Percentiles rank a stretch among this genome's conserved stretches.
Conservation (phyloP, 2,329 filamentous ascomycete genomes). For the Ilyonectria sp. region DNA sequence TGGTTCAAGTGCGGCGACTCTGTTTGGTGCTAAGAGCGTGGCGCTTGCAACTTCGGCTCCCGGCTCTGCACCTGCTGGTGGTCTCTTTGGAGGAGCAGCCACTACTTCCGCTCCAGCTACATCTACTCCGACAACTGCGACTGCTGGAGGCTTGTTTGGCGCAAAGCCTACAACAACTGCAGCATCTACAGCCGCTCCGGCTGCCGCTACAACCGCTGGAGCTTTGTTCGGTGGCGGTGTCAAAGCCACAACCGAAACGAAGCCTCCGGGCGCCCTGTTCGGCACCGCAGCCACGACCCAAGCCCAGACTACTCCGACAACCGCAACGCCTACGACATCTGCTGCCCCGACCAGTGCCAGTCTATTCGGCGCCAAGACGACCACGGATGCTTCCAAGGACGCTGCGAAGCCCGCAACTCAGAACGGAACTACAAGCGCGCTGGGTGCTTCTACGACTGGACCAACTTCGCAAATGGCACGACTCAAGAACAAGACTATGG, state of each 20-base stretch:
- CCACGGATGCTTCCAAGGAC: slow-evolving; percentile 50
- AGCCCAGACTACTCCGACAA: slow-evolving; percentile 37
- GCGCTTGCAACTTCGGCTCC: slow-evolving; percentile 52
- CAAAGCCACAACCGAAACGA: slow-evolving; percentile 43
- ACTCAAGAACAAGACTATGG: slow-evolving; percentile 98
- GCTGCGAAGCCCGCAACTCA: slow-evolving; percentile 49
- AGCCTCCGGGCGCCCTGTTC: slow-evolving; percentile 47
- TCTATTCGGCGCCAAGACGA: slow-evolving; percentile 54
- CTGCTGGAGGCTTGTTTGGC: slow-evolving; percentile 53
- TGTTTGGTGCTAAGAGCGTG: slow-evolving; percentile 61
- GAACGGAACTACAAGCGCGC: slow-evolving; percentile 54
- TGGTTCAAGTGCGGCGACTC: slow-evolving; percentile 42
- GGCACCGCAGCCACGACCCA: slow-evolving; percentile 41
- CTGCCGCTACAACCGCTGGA: slow-evolving; percentile 45
- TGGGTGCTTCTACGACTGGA: slow-evolving; percentile 84
- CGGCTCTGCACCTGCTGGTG: slow-evolving; percentile 52
- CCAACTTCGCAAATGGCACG: slow-evolving; percentile 89
- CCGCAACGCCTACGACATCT: slow-evolving; percentile 41
- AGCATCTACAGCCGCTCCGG: slow-evolving; percentile 48
- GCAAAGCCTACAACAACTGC: slow-evolving; percentile 49
- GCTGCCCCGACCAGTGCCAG: slow-evolving; percentile 51
- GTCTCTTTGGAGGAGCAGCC: slow-evolving; percentile 53
- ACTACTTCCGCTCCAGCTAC: slow-evolving; percentile 49
- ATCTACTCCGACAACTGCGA: slow-evolving; percentile 49
- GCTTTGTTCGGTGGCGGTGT: slow-evolving; percentile 45